phyloP scores from a whole-genome alignment of 495 filamentous ascomycete genomes.

The Podospora comata region DNA sequence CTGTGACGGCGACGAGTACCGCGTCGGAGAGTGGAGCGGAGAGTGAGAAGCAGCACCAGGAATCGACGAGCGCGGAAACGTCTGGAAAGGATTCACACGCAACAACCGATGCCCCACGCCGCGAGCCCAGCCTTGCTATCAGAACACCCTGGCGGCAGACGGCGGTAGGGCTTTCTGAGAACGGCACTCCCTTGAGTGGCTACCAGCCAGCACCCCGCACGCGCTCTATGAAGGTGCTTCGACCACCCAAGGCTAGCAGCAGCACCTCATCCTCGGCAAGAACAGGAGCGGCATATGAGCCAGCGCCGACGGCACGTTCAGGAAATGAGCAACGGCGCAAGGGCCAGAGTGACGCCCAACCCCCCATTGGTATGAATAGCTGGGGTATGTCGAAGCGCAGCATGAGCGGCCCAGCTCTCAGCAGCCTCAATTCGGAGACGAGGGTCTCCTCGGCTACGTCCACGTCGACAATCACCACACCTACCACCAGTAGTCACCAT shows the following conservation, averaged over 20 bases:
- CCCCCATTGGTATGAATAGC: conserved; percentile 27
- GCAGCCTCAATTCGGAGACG: conserved; percentile 12
- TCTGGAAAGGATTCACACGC: conserved; percentile 33
- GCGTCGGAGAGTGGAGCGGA: conserved; percentile 43
- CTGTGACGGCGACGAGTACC: conserved; percentile 31
- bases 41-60: conserved; percentile 33
- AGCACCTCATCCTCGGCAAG: conserved; percentile 43
- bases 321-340: conserved; percentile 42
- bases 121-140: conserved; percentile 51
- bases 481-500: not conserved
- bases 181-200: conserved; percentile 47
- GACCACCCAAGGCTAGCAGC: conserved; percentile 55
- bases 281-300: conserved; percentile 48
- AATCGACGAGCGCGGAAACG: conserved; percentile 22
- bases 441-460: not conserved
- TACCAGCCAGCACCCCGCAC: conserved; percentile 56
- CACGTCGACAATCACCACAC: not conserved
- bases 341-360: conserved; percentile 31
- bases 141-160: conserved; percentile 71
- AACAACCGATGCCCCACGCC: conserved; percentile 36
- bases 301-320: conserved; percentile 33
- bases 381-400: conserved; percentile 42
- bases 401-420: conserved; percentile 21
- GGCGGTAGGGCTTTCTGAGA: conserved; percentile 46
- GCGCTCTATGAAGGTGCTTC: conserved; percentile 76